These are phyloP conservation scores for Diaporthe longicolla DNA, from an alignment of 2,329 filamentous ascomycete genomes.

Conservation along the genomic window DNA sequence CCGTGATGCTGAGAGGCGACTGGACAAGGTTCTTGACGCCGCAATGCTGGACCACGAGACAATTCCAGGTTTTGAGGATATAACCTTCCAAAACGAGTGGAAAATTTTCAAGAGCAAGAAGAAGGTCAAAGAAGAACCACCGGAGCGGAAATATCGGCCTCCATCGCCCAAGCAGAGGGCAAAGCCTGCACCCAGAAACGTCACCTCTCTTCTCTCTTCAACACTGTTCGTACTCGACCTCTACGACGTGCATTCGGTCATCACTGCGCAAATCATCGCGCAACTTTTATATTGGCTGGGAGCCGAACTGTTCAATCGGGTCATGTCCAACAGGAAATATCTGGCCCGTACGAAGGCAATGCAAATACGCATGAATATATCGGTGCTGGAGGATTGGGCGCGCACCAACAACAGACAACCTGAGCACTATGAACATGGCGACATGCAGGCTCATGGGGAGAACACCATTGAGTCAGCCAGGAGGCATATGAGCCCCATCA, in stretches of 20 bases:
- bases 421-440: constrained; percentile 95
- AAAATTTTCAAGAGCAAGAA: constrained; percentile 94
- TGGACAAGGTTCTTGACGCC: constrained; percentile 94
- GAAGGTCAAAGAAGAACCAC: constrained; percentile 89
- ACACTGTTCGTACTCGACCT: constrained; percentile 97
- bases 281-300: constrained; percentile 97
- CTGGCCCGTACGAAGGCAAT: constrained; percentile 97
- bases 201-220: constrained; percentile 94
- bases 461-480: constrained; percentile 87
- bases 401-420: constrained; percentile 92
- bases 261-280: constrained; percentile 89
- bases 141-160: constrained; percentile 91
- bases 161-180: constrained; percentile 94
- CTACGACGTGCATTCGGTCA: constrained; percentile 99
- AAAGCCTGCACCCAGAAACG: constrained; percentile 92
- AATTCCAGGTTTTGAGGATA: constrained; percentile 96
- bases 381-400: constrained; percentile 95
- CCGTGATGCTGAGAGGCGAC: constrained; percentile 91
- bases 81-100: constrained; percentile 98
- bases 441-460: constrained; percentile 87
- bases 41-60: constrained; percentile 99
- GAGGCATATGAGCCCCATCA: constrained; percentile 88
- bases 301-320: constrained; percentile 95
- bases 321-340: constrained; percentile 97
- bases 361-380: constrained; percentile 99